Evolutionary conservation across 2,329 filamentous ascomycete genomes (phyloP).

Genomic region (Alternaria brassicae): DNA sequence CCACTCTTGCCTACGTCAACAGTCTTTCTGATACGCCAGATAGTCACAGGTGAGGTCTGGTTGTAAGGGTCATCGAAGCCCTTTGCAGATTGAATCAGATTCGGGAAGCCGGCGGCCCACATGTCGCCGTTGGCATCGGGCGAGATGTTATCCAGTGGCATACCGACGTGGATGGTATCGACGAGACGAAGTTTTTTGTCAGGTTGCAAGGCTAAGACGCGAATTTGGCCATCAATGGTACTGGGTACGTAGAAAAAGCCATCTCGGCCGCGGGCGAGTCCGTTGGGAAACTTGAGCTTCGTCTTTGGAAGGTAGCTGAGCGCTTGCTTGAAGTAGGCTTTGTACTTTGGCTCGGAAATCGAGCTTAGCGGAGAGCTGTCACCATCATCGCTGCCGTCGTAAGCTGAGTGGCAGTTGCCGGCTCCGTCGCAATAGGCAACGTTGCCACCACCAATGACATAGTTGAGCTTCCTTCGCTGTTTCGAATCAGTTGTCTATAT

Average conservation of each 20-base stretch:
- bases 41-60: slow-evolving; percentile 21
- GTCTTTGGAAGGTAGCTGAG: slow-evolving; percentile 18
- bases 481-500: not conserved
- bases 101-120: slow-evolving; percentile 33
- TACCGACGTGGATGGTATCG: slow-evolving; percentile 32
- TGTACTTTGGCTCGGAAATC: slow-evolving; percentile 4
- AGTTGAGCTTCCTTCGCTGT: slow-evolving; percentile 30
- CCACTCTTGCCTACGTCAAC: slow-evolving; percentile 2
- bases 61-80: slow-evolving; percentile 26
- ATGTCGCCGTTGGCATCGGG: slow-evolving; percentile 37
- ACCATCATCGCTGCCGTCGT: slow-evolving; percentile 17
- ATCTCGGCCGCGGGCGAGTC: slow-evolving; percentile 31
- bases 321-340: slow-evolving; percentile 6
- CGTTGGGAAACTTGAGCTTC: slow-evolving; percentile 42
- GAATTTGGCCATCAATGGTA: slow-evolving; percentile 32
- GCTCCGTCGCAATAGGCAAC: slow-evolving; percentile 32
- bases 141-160: slow-evolving; percentile 40
- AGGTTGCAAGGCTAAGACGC: slow-evolving; percentile 27
- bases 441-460: slow-evolving; percentile 38
- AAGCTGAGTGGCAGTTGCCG: slow-evolving; percentile 28
- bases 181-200: slow-evolving; percentile 28
- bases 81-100: slow-evolving; percentile 13
- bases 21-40: slow-evolving; percentile 32
- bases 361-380: not conserved
- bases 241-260: slow-evolving; percentile 39